Evolutionary conservation across 169 alveolate species (phyloP), one percentile per base, ranked within the genome.

Genomic region (Cyclospora cayetanensis): DNA sequence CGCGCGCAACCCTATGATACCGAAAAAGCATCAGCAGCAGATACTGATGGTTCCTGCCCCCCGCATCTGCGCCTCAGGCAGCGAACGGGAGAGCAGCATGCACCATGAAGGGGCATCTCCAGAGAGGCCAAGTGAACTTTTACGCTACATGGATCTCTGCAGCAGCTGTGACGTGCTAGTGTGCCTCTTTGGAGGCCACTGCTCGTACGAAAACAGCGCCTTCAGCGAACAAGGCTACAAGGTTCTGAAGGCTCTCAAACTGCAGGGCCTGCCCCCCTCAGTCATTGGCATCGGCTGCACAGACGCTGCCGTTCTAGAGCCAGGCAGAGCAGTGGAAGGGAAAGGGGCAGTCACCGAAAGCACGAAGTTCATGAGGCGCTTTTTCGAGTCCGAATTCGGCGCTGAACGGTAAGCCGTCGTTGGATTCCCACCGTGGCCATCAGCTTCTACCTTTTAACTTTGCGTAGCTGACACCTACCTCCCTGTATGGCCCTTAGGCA

Each of bases 181-280:
- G 31, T 74, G 89, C 39, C 63, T 55, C 50, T 83, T 85, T 50
- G 90, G 91, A n/a, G 89, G 92, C 66, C 41, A 76, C 76, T 89
- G 94, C 66, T 39, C 92, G 20, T 89, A 84, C 72, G 86, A 77
- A 35, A 22, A 18, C 2, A 91, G 90, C 22, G 92, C 94, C 55
- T 85, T 91, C 39, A 91, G 90, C 88, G 55, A 46, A 34, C 60
- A 60, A 9, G 94, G 94, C 39, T 91, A 91, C 90, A 46, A 87
- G 70, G 39, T 82, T 31, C 53, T 91, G 65, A 43, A 91, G 72
- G 92, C 90, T 35, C 90, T 91, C 55, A 84, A 85, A 42, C 39
- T 76, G 39, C 94, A 91, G 46, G 94, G 94, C 46, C 68, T 91
- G 3, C 94, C 94, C 18, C 90, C 87, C 52, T 52, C 76, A 27